A percentile compares a stretch with the other conserved stretches of the same genome.
These are phyloP conservation scores for Claviceps maximensis DNA, from an alignment of 2,329 filamentous ascomycete species.

Conservation along the genomic window DNA sequence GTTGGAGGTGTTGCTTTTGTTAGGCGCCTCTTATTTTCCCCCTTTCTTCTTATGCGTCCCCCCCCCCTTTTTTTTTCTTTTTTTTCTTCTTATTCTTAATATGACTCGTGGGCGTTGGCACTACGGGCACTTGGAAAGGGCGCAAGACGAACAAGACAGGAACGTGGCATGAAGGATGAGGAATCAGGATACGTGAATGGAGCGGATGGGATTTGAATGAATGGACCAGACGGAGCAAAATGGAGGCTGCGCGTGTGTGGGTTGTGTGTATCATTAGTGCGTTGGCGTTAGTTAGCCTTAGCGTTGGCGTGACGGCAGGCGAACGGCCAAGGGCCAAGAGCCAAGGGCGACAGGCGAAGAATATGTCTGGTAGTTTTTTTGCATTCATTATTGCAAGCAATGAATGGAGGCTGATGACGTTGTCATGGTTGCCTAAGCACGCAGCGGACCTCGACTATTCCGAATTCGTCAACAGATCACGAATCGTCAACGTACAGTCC, in stretches of 20 bases:
- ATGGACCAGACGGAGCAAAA: background rate
- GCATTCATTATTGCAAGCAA: too few relatives aligned
- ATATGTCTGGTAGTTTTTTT: too few relatives aligned
- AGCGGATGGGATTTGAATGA: background rate
- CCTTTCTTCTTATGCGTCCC: background rate
- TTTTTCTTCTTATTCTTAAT: background rate
- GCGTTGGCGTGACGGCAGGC: too few relatives aligned
- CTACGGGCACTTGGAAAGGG: constrained; percentile 2
- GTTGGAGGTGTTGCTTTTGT: background rate
- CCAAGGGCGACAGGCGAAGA: too few relatives aligned
- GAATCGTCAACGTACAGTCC: too few relatives aligned
- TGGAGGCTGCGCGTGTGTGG: background rate
- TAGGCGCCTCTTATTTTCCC: background rate
- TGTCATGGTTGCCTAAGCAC: too few relatives aligned
- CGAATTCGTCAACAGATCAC: too few relatives aligned
- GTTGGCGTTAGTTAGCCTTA: background rate
- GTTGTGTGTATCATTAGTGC: constrained; percentile 1
- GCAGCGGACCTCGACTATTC: too few relatives aligned
- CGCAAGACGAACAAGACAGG: background rate
- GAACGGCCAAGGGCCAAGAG: too few relatives aligned
- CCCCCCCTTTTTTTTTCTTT: background rate
- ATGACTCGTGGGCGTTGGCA: background rate
- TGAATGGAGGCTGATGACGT: too few relatives aligned
- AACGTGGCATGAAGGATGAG: background rate
- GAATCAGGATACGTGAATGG: background rate